A percentile compares a stretch with the other conserved stretches of the same genome.
Conservation (phyloP, 805 yeast genomes). For the Candida michaelii region DNA sequence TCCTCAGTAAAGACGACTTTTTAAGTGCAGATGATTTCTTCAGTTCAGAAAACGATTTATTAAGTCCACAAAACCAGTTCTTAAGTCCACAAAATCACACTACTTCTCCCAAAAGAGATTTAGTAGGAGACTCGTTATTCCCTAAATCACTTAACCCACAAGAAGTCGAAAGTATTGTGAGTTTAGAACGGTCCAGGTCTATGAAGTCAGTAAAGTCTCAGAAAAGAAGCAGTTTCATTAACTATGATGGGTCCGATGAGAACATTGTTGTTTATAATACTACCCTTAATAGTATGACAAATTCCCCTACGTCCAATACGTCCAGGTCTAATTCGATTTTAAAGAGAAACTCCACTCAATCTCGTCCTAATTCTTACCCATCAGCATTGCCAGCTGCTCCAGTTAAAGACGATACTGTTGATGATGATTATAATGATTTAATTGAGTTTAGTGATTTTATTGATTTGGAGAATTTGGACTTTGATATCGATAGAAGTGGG, state of each 20-base stretch:
- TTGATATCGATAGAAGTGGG: constrained; percentile 11
- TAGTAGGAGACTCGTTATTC: constrained; percentile 56
- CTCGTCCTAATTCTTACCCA: constrained; percentile 1
- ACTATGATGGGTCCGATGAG: constrained; percentile 42
- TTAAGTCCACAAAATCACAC: constrained; percentile 18
- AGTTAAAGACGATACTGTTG: background rate
- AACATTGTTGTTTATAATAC: constrained; percentile 31
- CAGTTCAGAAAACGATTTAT: background rate
- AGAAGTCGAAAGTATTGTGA: constrained; percentile 74
- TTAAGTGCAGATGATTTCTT: background rate
- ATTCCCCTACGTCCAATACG: constrained; percentile 20
- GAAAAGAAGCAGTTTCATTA: constrained; percentile 38
- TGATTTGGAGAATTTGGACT: constrained; percentile 29
- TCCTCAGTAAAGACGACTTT: background rate
- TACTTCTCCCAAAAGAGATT: constrained; percentile 22
- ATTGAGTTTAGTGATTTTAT: constrained; percentile 43
- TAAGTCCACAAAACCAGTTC: background rate
- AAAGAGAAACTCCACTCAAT: constrained; percentile 22
- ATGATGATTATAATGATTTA: constrained; percentile 24
- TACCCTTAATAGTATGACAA: constrained; percentile 7
- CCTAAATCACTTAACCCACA: constrained; percentile 66
- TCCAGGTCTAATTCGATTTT: constrained; percentile 39
- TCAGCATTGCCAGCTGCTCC: background rate
- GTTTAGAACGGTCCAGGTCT: constrained; percentile 64
- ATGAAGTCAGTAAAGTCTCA: constrained; percentile 50